A percentile compares a stretch with the other conserved stretches of the same genome.
phyloP scores from a whole-genome alignment of 257 asterid genomes.

The Solanum medicagineum region DNA sequence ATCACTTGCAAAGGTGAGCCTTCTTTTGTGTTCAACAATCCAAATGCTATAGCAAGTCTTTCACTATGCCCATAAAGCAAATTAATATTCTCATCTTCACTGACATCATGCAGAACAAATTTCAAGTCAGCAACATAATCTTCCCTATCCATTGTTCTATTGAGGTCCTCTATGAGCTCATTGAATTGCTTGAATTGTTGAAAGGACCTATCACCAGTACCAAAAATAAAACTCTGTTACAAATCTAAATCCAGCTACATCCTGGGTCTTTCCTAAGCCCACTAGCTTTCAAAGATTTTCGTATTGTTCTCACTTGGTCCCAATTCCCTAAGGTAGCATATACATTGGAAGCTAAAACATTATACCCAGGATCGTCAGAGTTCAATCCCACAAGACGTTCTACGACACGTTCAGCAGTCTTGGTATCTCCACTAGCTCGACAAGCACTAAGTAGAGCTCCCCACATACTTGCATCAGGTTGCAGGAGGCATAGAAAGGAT shows the following conservation, averaged over 20 bases:
- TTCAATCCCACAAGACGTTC: conserved; percentile 24
- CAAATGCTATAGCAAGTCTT: conserved; percentile 56
- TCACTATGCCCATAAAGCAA: conserved; percentile 50
- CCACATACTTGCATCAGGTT: conserved; percentile 80
- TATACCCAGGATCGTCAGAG: conserved; percentile 59
- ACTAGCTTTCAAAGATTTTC: conserved; percentile 35
- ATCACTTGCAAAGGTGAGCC: conserved; percentile 41
- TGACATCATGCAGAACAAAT: conserved; percentile 42
- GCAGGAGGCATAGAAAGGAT: conserved; percentile 55
- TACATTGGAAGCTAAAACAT: conserved; percentile 63
- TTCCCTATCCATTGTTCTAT: conserved; percentile 40
- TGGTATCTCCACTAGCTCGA: conserved; percentile 39
- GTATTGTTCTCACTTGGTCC: conserved; percentile 50
- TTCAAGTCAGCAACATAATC: conserved; percentile 44
- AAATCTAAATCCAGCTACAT: conserved; percentile 64
- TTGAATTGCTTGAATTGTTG: conserved; percentile 29
- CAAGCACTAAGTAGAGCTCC: conserved; percentile 75
- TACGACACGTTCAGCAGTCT: conserved; percentile 46
- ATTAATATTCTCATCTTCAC: conserved; percentile 39
- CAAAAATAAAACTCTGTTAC: conserved; percentile 29
- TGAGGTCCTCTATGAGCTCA: conserved; percentile 23
- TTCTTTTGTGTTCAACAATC: conserved; percentile 38
- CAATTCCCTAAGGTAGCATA: conserved; percentile 57
- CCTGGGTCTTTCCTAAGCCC: conserved; percentile 67
- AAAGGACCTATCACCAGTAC: conserved; percentile 32